Percentiles rank a stretch among this genome's conserved stretches.
These are phyloP conservation scores for Eucommia ulmoides DNA, from an alignment of 257 asterid species.

Conservation along the genomic window DNA sequence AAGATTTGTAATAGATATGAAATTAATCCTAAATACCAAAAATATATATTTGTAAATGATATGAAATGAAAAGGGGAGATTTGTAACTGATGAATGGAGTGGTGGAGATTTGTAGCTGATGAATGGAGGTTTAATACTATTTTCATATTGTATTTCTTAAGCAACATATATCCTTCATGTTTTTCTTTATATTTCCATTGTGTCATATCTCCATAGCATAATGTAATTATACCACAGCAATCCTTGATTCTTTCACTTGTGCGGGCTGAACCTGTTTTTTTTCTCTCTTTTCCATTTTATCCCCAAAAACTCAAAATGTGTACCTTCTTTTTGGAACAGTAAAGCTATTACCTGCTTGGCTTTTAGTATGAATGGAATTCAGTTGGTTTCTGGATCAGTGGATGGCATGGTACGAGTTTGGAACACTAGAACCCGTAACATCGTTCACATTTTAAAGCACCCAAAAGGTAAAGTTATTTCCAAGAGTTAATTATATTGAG, in stretches of 20 bases:
- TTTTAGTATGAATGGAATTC: slow-evolving; percentile 52
- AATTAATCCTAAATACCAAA: too few species aligned
- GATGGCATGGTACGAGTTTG: slow-evolving; percentile 89
- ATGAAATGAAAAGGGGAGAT: too few species aligned
- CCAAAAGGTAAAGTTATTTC: slow-evolving; percentile 46
- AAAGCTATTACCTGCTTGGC: slow-evolving; percentile 87
- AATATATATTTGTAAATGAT: too few species aligned
- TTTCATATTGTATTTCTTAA: too few species aligned
- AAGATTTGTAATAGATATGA: too few species aligned
- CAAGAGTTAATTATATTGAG: not conserved
- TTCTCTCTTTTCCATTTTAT: not conserved
- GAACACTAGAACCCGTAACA: slow-evolving; percentile 63
- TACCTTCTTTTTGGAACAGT: slow-evolving; percentile 36
- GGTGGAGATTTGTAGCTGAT: too few species aligned
- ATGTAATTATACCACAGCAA: too few species aligned
- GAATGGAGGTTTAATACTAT: too few species aligned
- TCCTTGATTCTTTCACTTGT: too few species aligned
- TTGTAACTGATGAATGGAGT: too few species aligned
- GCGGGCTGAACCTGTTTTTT: not conserved
- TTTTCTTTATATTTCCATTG: too few species aligned
- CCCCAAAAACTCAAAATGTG: slow-evolving; percentile 11
- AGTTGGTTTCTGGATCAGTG: slow-evolving; percentile 77
- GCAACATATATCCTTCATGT: not conserved
- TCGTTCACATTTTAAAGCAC: slow-evolving; percentile 49
- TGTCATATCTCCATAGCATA: too few species aligned